phyloP scores from a whole-genome alignment of 192 early-diverging fungal species.

The Polychytrium aggregatum region DNA sequence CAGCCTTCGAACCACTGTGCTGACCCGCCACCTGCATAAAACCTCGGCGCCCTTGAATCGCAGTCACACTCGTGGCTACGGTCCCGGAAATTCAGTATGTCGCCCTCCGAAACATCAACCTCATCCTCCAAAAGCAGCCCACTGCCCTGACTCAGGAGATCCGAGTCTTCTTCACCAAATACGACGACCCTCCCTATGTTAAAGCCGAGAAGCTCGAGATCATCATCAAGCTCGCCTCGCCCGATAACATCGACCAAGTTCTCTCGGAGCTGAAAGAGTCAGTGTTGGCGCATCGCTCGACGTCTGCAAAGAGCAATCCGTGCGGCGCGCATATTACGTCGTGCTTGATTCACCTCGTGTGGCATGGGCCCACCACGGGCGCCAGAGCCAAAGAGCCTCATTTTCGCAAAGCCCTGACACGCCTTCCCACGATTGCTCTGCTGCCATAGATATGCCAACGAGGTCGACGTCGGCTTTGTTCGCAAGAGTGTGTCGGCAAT shows the following conservation, averaged over 20 bases:
- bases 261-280: slow-evolving; percentile 91
- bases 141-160: slow-evolving; percentile 85
- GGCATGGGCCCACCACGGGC: neutral
- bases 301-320: no score
- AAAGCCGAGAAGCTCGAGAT: slow-evolving; percentile 94
- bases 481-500: slow-evolving; percentile 80
- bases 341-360: no score
- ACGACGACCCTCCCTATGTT: slow-evolving; percentile 96
- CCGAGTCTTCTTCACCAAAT: slow-evolving; percentile 95
- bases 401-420: no score
- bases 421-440: no score
- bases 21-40: no score
- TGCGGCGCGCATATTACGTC: no score
- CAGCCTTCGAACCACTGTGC: no score
- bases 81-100: slow-evolving; percentile 96
- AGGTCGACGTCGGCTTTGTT: slow-evolving; percentile 96
- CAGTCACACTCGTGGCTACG: slow-evolving; percentile 73
- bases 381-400: no score
- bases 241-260: slow-evolving; percentile 81
- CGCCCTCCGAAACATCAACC: slow-evolving; percentile 88
- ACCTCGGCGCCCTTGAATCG: neutral
- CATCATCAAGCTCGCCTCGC: slow-evolving; percentile 78
- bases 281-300: no score
- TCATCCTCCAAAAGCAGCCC: slow-evolving; percentile 83
- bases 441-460: slow-evolving; percentile 67